Evolutionary conservation across 768 basidiomycete species (phyloP).

Genomic region (Sutorius australiensis): DNA sequence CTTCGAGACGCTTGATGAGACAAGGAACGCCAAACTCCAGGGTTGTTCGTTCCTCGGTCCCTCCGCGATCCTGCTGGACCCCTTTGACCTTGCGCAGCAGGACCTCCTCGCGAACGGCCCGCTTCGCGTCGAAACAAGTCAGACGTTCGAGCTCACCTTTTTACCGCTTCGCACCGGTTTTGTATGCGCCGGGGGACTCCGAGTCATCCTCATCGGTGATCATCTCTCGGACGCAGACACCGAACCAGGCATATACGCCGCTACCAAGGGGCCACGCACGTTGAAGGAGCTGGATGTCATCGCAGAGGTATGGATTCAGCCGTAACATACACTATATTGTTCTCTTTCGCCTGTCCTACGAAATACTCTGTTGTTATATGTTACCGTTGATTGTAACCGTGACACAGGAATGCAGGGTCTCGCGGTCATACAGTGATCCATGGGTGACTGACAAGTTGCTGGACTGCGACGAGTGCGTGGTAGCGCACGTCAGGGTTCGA

Average conservation of each 20-base stretch:
- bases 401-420: not conserved
- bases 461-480: constrained; percentile 85
- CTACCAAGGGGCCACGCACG: constrained; percentile 38
- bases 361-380: not conserved
- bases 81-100: constrained; percentile 34
- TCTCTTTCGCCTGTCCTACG: constrained; percentile 12
- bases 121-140: constrained; percentile 38
- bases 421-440: constrained; percentile 50
- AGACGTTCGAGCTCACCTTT: constrained; percentile 64
- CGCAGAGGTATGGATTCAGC: constrained; percentile 64
- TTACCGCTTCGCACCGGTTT: constrained; percentile 59
- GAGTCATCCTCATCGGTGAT: constrained; percentile 65
- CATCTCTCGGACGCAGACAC: constrained; percentile 38
- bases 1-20: constrained; percentile 40
- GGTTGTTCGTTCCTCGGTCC: constrained; percentile 47
- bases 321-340: constrained; percentile 20
- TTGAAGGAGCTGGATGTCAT: constrained; percentile 72
- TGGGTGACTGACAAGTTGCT: constrained; percentile 87
- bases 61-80: constrained; percentile 46
- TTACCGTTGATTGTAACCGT: not conserved
- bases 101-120: constrained; percentile 2
- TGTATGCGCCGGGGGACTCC: constrained; percentile 61
- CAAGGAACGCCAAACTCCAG: constrained; percentile 26
- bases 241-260: constrained; percentile 19
- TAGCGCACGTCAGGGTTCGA: constrained; percentile 86